These are phyloP conservation scores for Ganoderma boninense DNA, from an alignment of 1,284 basidiomycete genomes.

Conservation along the genomic window DNA sequence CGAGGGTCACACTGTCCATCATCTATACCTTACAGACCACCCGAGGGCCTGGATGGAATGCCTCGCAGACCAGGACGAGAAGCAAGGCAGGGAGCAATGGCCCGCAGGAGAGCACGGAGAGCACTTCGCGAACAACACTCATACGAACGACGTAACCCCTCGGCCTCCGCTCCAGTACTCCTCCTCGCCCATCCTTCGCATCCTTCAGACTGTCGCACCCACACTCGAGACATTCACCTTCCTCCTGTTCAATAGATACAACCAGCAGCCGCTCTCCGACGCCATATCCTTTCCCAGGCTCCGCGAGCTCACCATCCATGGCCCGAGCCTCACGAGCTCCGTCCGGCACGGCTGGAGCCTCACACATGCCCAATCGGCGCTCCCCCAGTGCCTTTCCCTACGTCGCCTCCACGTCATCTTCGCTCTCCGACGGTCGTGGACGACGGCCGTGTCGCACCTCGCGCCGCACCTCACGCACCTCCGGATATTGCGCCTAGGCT, in stretches of 20 bases:
- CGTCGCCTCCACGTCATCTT: neutral
- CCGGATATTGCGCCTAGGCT: neutral
- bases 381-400: neutral
- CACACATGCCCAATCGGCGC: neutral
- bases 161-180: too few species aligned
- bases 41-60: neutral
- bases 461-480: neutral
- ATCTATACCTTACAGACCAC: neutral
- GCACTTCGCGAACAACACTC: neutral
- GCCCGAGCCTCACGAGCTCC: neutral
- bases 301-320: neutral
- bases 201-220: neutral
- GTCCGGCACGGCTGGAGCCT: neutral
- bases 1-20: neutral
- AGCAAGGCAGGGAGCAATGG: neutral
- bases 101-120: neutral
- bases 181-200: neutral
- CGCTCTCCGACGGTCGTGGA: neutral
- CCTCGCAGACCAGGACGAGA: neutral
- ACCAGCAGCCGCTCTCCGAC: neutral
- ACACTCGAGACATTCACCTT: neutral
- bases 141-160: too few species aligned
- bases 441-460: neutral
- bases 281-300: neutral
- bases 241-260: neutral